These are phyloP conservation scores for Flaveria floridana DNA, from an alignment of 140 eudicot genomes.

Conservation along the genomic window DNA sequence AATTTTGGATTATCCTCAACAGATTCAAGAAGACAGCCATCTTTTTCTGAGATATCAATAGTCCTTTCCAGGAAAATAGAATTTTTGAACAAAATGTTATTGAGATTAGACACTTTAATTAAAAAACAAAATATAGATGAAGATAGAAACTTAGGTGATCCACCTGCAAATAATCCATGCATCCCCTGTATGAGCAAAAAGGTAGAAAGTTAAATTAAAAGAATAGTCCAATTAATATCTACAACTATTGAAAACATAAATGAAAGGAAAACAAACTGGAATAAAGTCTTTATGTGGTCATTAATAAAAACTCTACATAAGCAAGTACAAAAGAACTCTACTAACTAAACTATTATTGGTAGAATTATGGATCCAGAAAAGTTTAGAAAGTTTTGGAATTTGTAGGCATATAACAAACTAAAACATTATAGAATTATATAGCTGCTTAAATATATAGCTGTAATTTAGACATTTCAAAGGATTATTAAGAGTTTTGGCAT, in stretches of 20 bases:
- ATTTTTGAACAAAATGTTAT: conserved; percentile 1
- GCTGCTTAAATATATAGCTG: not conserved
- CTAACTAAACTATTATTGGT: not conserved
- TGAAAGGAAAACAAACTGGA: conserved; percentile 11
- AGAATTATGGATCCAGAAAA: not conserved
- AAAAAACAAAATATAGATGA: conserved; percentile 9
- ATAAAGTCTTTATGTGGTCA: not conserved
- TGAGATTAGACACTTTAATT: conserved; percentile 9
- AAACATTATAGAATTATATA: not conserved
- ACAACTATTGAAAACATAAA: conserved; percentile 18
- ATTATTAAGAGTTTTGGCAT: conserved; percentile 16
- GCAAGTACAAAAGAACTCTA: not conserved
- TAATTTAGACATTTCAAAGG: not conserved
- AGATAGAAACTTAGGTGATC: conserved; percentile 13
- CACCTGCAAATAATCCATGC: conserved; percentile 83
- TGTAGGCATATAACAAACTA: not conserved
- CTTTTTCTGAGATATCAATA: conserved; percentile 42
- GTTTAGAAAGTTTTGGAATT: not conserved
- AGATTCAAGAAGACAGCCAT: conserved; percentile 46
- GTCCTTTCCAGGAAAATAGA: conserved; percentile 44
- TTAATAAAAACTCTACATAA: not conserved
- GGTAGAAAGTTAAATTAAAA: not conserved
- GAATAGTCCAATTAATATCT: not conserved
- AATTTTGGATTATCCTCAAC: conserved; percentile 38
- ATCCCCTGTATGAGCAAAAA: conserved; percentile 50